Evolutionary conservation across 2,329 filamentous ascomycete genomes (phyloP).

Genomic region (Fusarium annulatum): DNA sequence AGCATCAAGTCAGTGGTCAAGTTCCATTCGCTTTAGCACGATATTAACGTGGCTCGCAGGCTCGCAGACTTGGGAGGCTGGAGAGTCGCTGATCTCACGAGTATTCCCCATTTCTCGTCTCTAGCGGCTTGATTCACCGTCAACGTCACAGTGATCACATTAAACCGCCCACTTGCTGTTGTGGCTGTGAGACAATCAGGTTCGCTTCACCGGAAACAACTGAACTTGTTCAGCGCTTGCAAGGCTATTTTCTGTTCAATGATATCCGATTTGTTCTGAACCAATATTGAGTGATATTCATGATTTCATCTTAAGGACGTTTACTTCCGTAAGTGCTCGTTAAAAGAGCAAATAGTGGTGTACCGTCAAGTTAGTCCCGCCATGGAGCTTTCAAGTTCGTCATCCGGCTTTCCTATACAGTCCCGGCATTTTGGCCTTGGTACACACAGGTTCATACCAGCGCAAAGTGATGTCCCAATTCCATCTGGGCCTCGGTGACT

Average conservation of each 20-base stretch:
- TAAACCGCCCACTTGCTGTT: conserved; percentile 33
- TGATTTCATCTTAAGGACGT: neutral
- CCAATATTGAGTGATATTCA: neutral
- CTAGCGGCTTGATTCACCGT: conserved; percentile 39
- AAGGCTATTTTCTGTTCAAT: neutral
- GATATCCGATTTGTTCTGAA: neutral
- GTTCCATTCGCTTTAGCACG: conserved; percentile 20
- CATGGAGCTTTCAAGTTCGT: neutral
- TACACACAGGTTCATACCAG: neutral
- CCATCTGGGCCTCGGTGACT: neutral
- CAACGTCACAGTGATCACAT: conserved; percentile 40
- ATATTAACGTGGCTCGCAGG: conserved; percentile 11
- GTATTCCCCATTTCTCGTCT: conserved; percentile 19
- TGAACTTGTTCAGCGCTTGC: conserved; percentile 5
- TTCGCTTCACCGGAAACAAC: conserved; percentile 27
- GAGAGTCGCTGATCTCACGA: conserved; percentile 28
- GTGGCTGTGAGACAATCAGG: conserved; percentile 39
- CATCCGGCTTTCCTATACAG: neutral
- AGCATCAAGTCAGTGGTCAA: neutral
- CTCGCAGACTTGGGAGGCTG: conserved; percentile 16
- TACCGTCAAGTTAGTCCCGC: neutral
- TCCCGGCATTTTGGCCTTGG: neutral
- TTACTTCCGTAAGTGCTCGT: neutral
- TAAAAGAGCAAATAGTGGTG: neutral
- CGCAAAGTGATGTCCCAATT: neutral